A percentile compares a stretch with the other conserved stretches of the same genome.
These are phyloP conservation scores for Tricholoma sp. DNA, from an alignment of 768 basidiomycete genomes.

Conservation along the genomic window DNA sequence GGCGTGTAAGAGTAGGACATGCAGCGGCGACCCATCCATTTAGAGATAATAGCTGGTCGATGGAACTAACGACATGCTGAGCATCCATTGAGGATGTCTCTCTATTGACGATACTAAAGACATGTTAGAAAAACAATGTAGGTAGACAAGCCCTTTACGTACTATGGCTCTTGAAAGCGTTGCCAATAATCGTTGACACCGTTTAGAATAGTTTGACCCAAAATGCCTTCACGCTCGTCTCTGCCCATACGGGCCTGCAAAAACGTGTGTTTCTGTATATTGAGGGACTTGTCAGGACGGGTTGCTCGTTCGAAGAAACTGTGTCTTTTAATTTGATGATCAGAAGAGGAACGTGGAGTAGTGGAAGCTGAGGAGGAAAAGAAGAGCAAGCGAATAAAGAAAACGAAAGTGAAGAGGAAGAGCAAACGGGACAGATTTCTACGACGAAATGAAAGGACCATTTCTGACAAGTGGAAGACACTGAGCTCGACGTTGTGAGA, in stretches of 20 bases:
- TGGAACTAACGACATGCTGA: conserved; percentile 82
- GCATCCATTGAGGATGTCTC: conserved; percentile 89
- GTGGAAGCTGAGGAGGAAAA: conserved; percentile 31
- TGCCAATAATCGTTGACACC: conserved; percentile 90
- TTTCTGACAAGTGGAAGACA: too few species aligned
- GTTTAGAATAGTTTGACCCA: conserved; percentile 66
- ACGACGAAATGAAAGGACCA: conserved; percentile 43
- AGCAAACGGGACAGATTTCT: conserved; percentile 43
- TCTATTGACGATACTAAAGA: conserved; percentile 61
- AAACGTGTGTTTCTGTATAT: conserved; percentile 85
- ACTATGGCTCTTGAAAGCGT: conserved; percentile 90
- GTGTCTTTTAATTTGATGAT: conserved; percentile 42
- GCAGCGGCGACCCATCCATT: conserved; percentile 98
- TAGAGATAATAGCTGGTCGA: conserved; percentile 90
- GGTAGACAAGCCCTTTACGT: conserved; percentile 25
- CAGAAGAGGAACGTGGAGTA: conserved; percentile 29
- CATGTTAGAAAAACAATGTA: not conserved
- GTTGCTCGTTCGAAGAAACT: conserved; percentile 53
- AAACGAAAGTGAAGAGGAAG: conserved; percentile 24
- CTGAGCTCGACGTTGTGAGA: too few species aligned
- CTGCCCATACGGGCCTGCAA: conserved; percentile 85
- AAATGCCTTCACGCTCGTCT: conserved; percentile 78
- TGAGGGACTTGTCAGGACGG: conserved; percentile 68
- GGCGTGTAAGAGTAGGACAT: conserved; percentile 90
- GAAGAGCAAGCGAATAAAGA: conserved; percentile 32